Conservation (phyloP, 495 filamentous ascomycete genomes). For the Penicillium turbatum region DNA sequence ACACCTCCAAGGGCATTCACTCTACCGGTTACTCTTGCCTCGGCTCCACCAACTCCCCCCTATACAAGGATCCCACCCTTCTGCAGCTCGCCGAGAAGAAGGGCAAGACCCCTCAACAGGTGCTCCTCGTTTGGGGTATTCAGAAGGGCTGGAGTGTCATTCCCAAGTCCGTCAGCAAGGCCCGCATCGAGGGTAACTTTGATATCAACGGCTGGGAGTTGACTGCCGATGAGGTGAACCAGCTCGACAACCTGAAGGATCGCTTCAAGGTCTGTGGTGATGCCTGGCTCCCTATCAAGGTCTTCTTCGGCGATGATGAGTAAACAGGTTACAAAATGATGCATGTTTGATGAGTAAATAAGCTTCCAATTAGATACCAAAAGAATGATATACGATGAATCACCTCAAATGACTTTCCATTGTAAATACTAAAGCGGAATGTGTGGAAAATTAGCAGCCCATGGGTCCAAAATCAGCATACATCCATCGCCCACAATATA, state of each 20-base stretch:
- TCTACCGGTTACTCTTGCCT: conserved; percentile 65
- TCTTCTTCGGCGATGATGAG: conserved; percentile 87
- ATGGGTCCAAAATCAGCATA: too few relatives aligned
- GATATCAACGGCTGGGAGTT: conserved; percentile 63
- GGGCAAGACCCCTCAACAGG: conserved; percentile 63
- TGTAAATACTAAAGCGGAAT: too few relatives aligned
- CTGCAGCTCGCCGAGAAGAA: conserved; percentile 59
- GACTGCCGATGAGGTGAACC: conserved; percentile 58
- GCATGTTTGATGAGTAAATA: conserved; percentile 13
- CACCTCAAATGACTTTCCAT: too few relatives aligned
- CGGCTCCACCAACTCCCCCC: conserved; percentile 53
- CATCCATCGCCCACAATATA: too few relatives aligned
- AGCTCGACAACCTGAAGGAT: conserved; percentile 59
- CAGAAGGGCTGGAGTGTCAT: conserved; percentile 71
- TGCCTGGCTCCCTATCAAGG: conserved; percentile 67
- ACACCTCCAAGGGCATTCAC: conserved; percentile 64
- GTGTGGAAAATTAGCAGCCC: too few relatives aligned
- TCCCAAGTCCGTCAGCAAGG: conserved; percentile 62
- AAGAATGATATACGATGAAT: not conserved
- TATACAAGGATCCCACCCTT: conserved; percentile 57
- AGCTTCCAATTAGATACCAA: conserved; percentile 23
- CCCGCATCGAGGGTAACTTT: conserved; percentile 60
- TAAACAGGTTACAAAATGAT: conserved; percentile 31
- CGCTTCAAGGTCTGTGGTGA: conserved; percentile 74
- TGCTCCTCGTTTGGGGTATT: conserved; percentile 64